Percentiles rank a stretch among this genome's conserved stretches.
These are phyloP conservation scores for Colletotrichum trifolii DNA, from an alignment of 2,329 filamentous ascomycete species.

Conservation along the genomic window DNA sequence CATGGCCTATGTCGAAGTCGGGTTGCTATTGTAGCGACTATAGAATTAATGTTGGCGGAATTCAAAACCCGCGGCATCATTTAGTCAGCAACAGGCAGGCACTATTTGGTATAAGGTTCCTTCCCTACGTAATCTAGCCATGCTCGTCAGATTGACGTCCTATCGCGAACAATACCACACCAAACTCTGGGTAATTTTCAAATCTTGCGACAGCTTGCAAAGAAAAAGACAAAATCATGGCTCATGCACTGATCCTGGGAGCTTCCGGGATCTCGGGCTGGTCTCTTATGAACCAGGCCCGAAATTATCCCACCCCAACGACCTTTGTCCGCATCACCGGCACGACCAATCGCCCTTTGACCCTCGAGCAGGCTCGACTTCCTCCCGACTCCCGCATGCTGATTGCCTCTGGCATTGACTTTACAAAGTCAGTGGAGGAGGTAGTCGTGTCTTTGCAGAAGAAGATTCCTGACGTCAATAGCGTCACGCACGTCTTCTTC, in stretches of 20 bases:
- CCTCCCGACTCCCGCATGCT: slow-evolving; percentile 29
- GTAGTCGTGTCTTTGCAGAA: slow-evolving; percentile 13
- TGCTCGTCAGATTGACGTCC: no score
- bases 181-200: neutral
- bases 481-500: slow-evolving; percentile 37
- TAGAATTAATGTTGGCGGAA: no score
- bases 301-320: slow-evolving; percentile 27
- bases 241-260: slow-evolving; percentile 38
- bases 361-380: slow-evolving; percentile 16
- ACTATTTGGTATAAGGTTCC: no score
- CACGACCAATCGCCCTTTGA: slow-evolving; percentile 35
- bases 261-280: slow-evolving; percentile 39
- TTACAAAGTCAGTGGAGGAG: slow-evolving; percentile 29
- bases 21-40: no score
- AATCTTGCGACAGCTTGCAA: neutral
- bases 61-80: no score
- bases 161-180: no score
- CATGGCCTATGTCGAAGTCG: no score
- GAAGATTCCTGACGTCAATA: slow-evolving; percentile 28
- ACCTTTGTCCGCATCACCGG: slow-evolving; percentile 37
- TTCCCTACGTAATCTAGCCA: no score
- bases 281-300: slow-evolving; percentile 37
- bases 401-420: slow-evolving; percentile 33
- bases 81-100: no score
- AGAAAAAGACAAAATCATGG: slow-evolving; percentile 9